These are phyloP conservation scores for Trebouxia sp. DNA, from an alignment of 139 green algal genomes.

Conservation along the genomic window DNA sequence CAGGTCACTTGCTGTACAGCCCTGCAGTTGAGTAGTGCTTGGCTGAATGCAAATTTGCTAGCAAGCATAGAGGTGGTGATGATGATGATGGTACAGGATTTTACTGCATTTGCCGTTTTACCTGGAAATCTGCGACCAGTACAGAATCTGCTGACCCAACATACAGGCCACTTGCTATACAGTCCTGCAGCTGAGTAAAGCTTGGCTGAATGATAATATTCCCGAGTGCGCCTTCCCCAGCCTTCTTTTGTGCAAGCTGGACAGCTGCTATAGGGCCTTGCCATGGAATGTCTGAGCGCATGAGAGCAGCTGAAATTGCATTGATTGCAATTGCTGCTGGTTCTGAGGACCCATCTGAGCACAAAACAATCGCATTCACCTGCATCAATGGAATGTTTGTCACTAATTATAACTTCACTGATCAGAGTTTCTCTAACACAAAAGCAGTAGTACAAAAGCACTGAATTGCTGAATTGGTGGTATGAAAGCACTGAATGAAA, in stretches of 20 bases:
- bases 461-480: background rate
- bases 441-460: background rate
- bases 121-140: constrained; percentile 69
- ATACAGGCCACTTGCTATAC: constrained; percentile 55
- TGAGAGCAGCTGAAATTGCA: constrained; percentile 71
- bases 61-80: too few species aligned
- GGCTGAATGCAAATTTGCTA: too few species aligned
- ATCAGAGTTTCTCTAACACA: background rate
- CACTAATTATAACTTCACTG: background rate
- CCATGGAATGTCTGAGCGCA: constrained; percentile 70
- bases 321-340: constrained; percentile 76
- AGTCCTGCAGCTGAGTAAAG: background rate
- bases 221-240: background rate
- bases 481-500: background rate
- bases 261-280: constrained; percentile 66
- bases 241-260: constrained; percentile 24
- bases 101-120: too few species aligned
- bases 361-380: constrained; percentile 54
- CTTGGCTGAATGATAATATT: constrained; percentile 30
- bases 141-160: constrained; percentile 51
- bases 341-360: constrained; percentile 55
- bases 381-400: constrained; percentile 30
- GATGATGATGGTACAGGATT: too few species aligned
- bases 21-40: too few species aligned
- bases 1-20: constrained; percentile 45